phyloP scores from a whole-genome alignment of 2,329 filamentous ascomycete genomes.

The Cercospora beticola region DNA sequence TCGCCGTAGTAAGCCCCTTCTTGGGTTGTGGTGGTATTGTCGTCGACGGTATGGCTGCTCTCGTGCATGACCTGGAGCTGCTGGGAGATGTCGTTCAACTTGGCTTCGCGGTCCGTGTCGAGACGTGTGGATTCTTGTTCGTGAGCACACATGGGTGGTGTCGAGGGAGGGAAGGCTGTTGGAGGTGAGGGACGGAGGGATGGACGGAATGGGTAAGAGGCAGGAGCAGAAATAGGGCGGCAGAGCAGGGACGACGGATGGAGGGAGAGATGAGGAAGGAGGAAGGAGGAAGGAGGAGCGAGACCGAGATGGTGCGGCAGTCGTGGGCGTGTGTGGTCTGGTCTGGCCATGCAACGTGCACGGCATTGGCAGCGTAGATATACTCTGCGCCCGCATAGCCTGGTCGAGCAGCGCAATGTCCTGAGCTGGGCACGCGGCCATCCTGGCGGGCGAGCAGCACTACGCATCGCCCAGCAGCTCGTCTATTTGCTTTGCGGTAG shows the following conservation, averaged over 20 bases:
- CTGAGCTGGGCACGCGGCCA: background rate
- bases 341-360: background rate
- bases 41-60: background rate
- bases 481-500: conserved; percentile 18
- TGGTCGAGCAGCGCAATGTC: background rate
- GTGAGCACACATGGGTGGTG: background rate
- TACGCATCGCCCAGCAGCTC: background rate
- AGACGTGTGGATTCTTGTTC: background rate
- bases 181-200: background rate
- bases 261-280: background rate
- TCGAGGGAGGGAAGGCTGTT: background rate
- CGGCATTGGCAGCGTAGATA: background rate
- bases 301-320: background rate
- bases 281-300: background rate
- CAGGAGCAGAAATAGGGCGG: background rate
- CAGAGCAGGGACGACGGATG: background rate
- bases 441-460: background rate
- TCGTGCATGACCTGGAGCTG: background rate
- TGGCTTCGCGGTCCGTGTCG: background rate
- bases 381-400: background rate
- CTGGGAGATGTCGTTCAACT: background rate
- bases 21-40: background rate
- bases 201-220: background rate
- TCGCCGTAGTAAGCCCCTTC: conserved; percentile 25
- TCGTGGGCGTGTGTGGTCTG: background rate